Evolutionary conservation across 352 stramenopile genomes (phyloP), one percentile per base, ranked within the genome.

Genomic region (Pythium graminicola): DNA sequence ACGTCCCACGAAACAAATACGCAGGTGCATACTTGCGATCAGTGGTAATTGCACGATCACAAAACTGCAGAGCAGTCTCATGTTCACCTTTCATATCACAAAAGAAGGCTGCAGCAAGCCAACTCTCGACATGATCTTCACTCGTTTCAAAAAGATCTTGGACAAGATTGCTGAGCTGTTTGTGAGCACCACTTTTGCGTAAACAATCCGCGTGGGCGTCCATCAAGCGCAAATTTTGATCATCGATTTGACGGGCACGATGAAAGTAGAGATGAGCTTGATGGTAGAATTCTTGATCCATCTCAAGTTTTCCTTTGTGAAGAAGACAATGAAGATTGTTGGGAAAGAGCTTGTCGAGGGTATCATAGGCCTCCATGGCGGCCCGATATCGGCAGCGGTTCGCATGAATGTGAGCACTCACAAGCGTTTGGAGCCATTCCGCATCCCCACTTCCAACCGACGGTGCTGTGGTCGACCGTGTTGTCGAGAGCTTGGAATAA

Each of bases 81-180:
- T 75, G 60, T 40, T 93, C 82, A 17, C 65, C 72, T 40, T 89
- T 93, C 43, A 88, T 60, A 14, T 88, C 77, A 28, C 72, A 83
- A 44, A 85, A 85, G 45, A 81, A 89, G 20, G 76, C 75, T 6
- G 79, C 82, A 32, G 82, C 82, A 33, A 93, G 72, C 79, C 82
- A 93, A 4, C 70, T 67, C 38, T 86, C 70, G 8, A 69, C 63
- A 20, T 79, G 67, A 6, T 58, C 39, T 9, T 74, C 70, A 33
- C 66, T 90, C 14, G 81, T 79, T 13, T 70, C 65, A 38, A 93
- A 86, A 3, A 90, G 53, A 42, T 88, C 72, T 6, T 82, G 75
- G 11, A 90, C 77, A 27, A 93, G 63, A 24, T 70, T 76, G 38
- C 76, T 79, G 16, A 93, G 67, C 27, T 84, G 70, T 17, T 70